phyloP scores from a whole-genome alignment of 2,329 filamentous ascomycete species.

The Aureobasidium leucospermi region DNA sequence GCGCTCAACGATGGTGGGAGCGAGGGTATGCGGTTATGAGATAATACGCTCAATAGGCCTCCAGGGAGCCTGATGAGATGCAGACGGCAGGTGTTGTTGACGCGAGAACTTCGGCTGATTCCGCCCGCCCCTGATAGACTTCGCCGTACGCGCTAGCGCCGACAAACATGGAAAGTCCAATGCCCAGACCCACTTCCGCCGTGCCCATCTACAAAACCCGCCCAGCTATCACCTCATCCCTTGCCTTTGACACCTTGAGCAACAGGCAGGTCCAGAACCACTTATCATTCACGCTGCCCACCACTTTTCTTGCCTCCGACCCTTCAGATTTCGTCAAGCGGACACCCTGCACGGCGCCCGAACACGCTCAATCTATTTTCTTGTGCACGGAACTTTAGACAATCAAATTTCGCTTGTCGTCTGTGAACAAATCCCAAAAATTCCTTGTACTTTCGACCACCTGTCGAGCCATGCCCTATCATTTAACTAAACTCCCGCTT shows the following conservation, averaged over 20 bases:
- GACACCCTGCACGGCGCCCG: neutral
- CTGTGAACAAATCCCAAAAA: neutral
- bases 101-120: neutral
- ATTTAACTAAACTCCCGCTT: neutral
- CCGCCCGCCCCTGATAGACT: neutral
- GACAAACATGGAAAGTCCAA: neutral
- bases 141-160: neutral
- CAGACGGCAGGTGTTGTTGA: neutral
- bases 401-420: slow-evolving; percentile 9
- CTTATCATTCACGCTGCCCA: neutral
- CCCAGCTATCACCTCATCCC: neutral
- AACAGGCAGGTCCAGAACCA: neutral
- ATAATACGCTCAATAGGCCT: slow-evolving; percentile 1
- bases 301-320: neutral
- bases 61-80: neutral
- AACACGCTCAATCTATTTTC: neutral
- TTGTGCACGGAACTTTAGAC: neutral
- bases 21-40: slow-evolving; percentile 1
- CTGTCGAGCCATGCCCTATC: neutral
- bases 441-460: neutral
- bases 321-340: neutral
- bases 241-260: slow-evolving; percentile 1
- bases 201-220: neutral
- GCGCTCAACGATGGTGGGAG: neutral
- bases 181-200: neutral